Evolutionary conservation across 75 land plant genomes (phyloP).

Genomic region (Cupressus sempervirens): DNA sequence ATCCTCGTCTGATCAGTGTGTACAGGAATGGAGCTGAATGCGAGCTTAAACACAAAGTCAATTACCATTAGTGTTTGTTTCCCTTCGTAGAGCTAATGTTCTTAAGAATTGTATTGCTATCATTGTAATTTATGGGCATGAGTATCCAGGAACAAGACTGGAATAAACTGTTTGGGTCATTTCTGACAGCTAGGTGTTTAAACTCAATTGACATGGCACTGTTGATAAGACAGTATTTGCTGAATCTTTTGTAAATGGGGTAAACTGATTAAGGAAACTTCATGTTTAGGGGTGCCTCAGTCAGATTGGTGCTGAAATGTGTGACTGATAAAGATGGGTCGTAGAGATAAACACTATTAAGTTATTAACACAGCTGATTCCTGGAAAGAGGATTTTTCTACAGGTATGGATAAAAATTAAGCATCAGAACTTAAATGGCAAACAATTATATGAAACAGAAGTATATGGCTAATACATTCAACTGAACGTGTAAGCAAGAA

Average conservation of each 20-base stretch:
- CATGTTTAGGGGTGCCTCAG: neutral
- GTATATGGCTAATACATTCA: too few species aligned
- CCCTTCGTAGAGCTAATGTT: neutral
- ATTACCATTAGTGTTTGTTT: neutral
- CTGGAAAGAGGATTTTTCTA: too few species aligned
- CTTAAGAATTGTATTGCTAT: neutral
- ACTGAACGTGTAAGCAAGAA: neutral
- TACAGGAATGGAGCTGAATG: neutral
- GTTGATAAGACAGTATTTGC: neutral
- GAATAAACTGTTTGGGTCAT: neutral
- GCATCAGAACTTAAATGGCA: neutral
- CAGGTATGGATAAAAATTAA: neutral
- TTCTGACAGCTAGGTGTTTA: neutral
- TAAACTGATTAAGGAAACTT: neutral
- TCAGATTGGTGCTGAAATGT: neutral
- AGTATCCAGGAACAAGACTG: neutral
- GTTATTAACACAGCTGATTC: too few species aligned
- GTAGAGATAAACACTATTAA: too few species aligned
- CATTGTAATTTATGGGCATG: neutral
- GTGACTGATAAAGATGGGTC: neutral
- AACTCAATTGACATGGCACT: neutral
- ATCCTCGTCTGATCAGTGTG: neutral
- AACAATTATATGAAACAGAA: neutral
- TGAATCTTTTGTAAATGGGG: neutral
- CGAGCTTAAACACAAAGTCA: neutral